Evolutionary conservation across 352 stramenopile species (phyloP).

Genomic region (Lagenidium giganteum): DNA sequence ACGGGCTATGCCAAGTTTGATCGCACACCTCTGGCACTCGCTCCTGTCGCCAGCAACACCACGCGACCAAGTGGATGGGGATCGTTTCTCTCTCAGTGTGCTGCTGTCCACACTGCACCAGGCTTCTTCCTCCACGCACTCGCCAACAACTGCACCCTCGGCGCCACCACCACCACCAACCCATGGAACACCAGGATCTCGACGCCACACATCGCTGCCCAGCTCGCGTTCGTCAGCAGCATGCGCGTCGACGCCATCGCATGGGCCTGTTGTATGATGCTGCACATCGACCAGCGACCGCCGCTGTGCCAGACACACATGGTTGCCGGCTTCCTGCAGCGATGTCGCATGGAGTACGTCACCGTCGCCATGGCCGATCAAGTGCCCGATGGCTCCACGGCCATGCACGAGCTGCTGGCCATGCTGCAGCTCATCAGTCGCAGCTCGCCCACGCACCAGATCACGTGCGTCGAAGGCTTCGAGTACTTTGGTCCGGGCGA

Average conservation of each 20-base stretch:
- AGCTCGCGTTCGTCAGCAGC: slow-evolving; percentile 14
- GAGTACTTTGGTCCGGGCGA: slow-evolving; percentile 4
- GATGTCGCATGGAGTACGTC: no score
- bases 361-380: neutral
- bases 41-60: no score
- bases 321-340: slow-evolving; percentile 9
- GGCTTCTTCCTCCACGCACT: slow-evolving; percentile 20
- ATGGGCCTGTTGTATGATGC: slow-evolving; percentile 19
- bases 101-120: slow-evolving; percentile 8
- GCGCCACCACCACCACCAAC: slow-evolving; percentile 5
- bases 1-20: slow-evolving; percentile 12
- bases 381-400: neutral
- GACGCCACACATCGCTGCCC: no score
- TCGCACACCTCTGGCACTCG: slow-evolving; percentile 1
- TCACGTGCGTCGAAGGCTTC: slow-evolving; percentile 18
- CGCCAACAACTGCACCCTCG: slow-evolving; percentile 14
- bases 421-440: slow-evolving; percentile 18
- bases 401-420: slow-evolving; percentile 14
- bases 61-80: no score
- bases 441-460: slow-evolving; percentile 9
- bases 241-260: slow-evolving; percentile 21
- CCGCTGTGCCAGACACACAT: slow-evolving; percentile 18
- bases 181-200: no score
- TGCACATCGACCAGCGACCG: slow-evolving; percentile 16
- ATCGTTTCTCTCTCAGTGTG: slow-evolving; percentile 12